These are phyloP conservation scores for Penicillium goetzii DNA, from an alignment of 495 filamentous ascomycete species.

Conservation along the genomic window DNA sequence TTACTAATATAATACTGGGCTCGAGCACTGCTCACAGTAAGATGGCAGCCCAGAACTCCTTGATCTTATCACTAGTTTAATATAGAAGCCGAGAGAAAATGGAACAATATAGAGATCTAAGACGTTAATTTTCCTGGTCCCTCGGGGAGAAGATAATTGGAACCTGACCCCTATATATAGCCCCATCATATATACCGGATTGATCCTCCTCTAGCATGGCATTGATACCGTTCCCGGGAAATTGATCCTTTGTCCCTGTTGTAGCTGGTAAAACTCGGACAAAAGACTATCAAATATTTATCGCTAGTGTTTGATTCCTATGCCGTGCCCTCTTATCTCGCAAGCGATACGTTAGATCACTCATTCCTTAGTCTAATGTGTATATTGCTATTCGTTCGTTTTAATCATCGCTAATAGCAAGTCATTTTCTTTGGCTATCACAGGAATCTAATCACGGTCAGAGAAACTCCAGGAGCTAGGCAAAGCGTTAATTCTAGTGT, in stretches of 20 bases:
- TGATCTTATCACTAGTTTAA: no score
- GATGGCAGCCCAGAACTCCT: no score
- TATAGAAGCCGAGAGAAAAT: no score
- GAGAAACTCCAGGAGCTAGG: not conserved
- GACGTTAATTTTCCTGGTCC: no score
- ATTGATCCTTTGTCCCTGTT: not conserved
- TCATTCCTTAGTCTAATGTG: conserved; percentile 5
- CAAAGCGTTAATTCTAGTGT: not conserved
- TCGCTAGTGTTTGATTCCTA: conserved; percentile 5
- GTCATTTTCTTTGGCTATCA: conserved; percentile 11
- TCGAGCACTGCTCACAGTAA: no score
- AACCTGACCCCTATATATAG: no score
- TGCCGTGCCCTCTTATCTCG: conserved; percentile 11
- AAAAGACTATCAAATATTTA: conserved; percentile 11
- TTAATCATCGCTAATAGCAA: conserved; percentile 10
- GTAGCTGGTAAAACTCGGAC: conserved; percentile 6
- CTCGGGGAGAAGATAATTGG: no score
- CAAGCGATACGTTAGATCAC: conserved; percentile 5
- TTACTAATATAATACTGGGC: no score
- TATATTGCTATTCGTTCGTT: conserved; percentile 6
- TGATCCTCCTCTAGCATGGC: not conserved
- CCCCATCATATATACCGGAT: no score
- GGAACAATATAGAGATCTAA: no score
- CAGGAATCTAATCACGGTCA: conserved; percentile 7
- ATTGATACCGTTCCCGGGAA: not conserved